These are phyloP conservation scores for Xanthoconium stramineum DNA, from an alignment of 768 basidiomycete species.

Conservation along the genomic window DNA sequence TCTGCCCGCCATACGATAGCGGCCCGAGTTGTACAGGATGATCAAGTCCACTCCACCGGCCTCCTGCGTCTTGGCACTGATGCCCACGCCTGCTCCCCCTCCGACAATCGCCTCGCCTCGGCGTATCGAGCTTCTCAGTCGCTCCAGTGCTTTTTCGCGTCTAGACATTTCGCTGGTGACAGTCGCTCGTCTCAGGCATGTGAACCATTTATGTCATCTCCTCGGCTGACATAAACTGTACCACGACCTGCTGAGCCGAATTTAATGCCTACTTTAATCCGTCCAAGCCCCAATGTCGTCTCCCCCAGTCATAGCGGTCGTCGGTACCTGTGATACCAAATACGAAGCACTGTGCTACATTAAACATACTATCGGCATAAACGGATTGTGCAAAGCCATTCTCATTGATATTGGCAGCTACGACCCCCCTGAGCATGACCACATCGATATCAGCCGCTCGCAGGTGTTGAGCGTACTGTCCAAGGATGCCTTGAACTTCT, in stretches of 20 bases:
- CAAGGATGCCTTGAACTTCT: neutral
- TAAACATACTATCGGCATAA: slow-evolving; percentile 14
- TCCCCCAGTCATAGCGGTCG: slow-evolving; percentile 19
- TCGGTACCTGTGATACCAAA: slow-evolving; percentile 31
- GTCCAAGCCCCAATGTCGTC: slow-evolving; percentile 1
- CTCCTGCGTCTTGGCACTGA: slow-evolving; percentile 28
- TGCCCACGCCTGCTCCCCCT: slow-evolving; percentile 26
- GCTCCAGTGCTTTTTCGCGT: slow-evolving; percentile 17
- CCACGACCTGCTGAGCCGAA: no score
- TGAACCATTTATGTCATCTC: neutral
- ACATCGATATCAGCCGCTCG: slow-evolving; percentile 22
- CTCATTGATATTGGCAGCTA: slow-evolving; percentile 24
- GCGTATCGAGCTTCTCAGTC: slow-evolving; percentile 11
- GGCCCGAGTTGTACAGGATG: slow-evolving; percentile 32
- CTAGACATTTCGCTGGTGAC: slow-evolving; percentile 8
- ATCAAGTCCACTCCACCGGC: slow-evolving; percentile 25
- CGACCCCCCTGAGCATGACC: slow-evolving; percentile 9
- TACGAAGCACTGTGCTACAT: slow-evolving; percentile 22
- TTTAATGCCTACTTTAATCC: neutral
- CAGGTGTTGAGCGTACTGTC: slow-evolving; percentile 15
- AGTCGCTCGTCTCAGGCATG: neutral
- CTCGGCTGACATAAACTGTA: slow-evolving; percentile 20
- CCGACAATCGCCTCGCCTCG: slow-evolving; percentile 23
- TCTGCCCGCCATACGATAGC: slow-evolving; percentile 30
- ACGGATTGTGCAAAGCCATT: slow-evolving; percentile 23